A percentile compares a stretch with the other conserved stretches of the same genome.
Evolutionary conservation across 306 rosid species (phyloP).

Genomic region (Hippophae rhamnoides): DNA sequence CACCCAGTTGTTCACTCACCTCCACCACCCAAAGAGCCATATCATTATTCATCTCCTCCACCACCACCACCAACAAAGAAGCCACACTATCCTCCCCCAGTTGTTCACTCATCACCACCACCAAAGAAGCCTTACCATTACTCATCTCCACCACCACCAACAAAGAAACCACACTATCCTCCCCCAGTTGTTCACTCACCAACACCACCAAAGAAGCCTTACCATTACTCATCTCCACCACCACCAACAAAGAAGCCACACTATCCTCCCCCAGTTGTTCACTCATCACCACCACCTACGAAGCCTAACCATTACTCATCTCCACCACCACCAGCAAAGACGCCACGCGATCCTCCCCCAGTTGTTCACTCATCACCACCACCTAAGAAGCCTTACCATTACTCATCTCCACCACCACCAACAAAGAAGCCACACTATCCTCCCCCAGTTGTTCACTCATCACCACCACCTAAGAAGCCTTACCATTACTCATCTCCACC

Average conservation of each 20-base stretch:
- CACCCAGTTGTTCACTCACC: too few relatives aligned
- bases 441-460: background rate
- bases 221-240: constrained; percentile 13
- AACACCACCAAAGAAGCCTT: constrained; percentile 23
- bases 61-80: too few relatives aligned
- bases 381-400: constrained; percentile 11
- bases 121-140: constrained; percentile 1
- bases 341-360: constrained; percentile 2
- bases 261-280: background rate
- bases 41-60: background rate
- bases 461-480: constrained; percentile 12
- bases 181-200: too few relatives aligned
- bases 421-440: constrained; percentile 5
- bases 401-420: constrained; percentile 31
- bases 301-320: constrained; percentile 9
- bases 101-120: too few relatives aligned
- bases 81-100: too few relatives aligned
- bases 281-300: constrained; percentile 14
- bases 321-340: constrained; percentile 9
- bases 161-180: background rate
- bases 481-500: constrained; percentile 5
- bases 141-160: constrained; percentile 12
- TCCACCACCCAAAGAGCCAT: constrained; percentile 15
- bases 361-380: constrained; percentile 15
- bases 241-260: background rate